Percentiles rank a stretch among this genome's conserved stretches.
Evolutionary conservation across 495 filamentous ascomycete genomes (phyloP).

Genomic region (Aspergillus campestris): DNA sequence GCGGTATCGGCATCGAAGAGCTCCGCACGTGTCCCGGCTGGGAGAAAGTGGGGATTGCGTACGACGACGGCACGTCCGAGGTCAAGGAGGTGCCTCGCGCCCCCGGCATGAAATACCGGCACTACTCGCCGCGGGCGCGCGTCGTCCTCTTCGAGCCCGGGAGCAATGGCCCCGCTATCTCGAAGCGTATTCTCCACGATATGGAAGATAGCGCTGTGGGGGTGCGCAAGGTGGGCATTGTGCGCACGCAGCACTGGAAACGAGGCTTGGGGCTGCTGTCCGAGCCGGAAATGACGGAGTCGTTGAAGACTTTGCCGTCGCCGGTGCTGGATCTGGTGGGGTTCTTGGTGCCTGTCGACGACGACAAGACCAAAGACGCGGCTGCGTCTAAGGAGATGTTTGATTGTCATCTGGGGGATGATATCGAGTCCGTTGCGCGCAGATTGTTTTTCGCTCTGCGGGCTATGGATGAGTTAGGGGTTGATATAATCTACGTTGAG

Average conservation of each 20-base stretch:
- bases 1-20: conserved; percentile 83
- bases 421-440: conserved; percentile 66
- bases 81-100: conserved; percentile 57
- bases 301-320: conserved; percentile 16
- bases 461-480: conserved; percentile 68
- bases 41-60: conserved; percentile 66
- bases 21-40: conserved; percentile 68
- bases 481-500: conserved; percentile 86
- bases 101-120: conserved; percentile 98
- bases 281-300: conserved; percentile 16
- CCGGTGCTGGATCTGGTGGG: conserved; percentile 22
- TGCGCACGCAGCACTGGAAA: conserved; percentile 39
- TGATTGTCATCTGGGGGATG: conserved; percentile 54
- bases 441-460: conserved; percentile 81
- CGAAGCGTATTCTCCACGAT: conserved; percentile 28
- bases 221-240: conserved; percentile 38
- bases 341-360: conserved; percentile 25
- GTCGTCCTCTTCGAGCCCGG: conserved; percentile 72
- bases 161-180: conserved; percentile 21
- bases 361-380: conserved; percentile 15
- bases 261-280: conserved; percentile 25
- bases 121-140: conserved; percentile 86
- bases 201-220: conserved; percentile 28
- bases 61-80: conserved; percentile 51
- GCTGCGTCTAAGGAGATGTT: conserved; percentile 27